These are phyloP conservation scores for Coniochaeta ligniaria DNA, from an alignment of 2,329 filamentous ascomycete species.

Conservation along the genomic window DNA sequence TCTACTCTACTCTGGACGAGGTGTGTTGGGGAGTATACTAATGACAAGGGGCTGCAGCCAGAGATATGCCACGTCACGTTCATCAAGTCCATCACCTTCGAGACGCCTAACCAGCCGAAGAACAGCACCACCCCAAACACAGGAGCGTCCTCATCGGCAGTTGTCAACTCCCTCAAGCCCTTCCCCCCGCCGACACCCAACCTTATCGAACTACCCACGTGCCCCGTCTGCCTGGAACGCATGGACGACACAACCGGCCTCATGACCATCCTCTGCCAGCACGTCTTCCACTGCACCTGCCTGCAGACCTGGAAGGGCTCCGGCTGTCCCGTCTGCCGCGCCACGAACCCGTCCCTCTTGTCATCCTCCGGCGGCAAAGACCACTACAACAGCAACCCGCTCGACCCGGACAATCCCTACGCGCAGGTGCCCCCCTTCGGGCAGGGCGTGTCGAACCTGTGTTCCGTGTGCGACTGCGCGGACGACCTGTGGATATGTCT, in stretches of 20 bases:
- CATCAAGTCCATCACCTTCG: conserved; percentile 84
- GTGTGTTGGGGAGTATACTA: background rate
- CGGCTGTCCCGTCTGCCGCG: conserved; percentile 90
- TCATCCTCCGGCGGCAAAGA: conserved; percentile 12
- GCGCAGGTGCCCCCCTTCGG: conserved; percentile 54
- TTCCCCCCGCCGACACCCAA: conserved; percentile 68
- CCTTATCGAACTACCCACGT: conserved; percentile 86
- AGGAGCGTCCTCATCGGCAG: conserved; percentile 25
- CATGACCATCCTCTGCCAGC: conserved; percentile 92
- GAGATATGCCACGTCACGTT: conserved; percentile 95
- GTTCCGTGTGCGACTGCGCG: conserved; percentile 70
- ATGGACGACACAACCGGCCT: conserved; percentile 98
- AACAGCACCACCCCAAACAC: conserved; percentile 25
- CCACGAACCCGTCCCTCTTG: conserved; percentile 51
- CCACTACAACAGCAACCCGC: conserved; percentile 16
- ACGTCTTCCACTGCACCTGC: conserved; percentile 96
- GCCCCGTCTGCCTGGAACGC: conserved; percentile 89
- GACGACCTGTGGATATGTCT: conserved; percentile 92
- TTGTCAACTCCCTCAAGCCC: conserved; percentile 45
- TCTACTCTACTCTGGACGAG: no score
- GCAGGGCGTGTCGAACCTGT: conserved; percentile 59
- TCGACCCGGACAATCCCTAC: conserved; percentile 41
- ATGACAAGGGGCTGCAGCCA: conserved; percentile 43
- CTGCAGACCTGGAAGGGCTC: conserved; percentile 93
- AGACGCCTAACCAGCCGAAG: conserved; percentile 32